A percentile compares a stretch with the other conserved stretches of the same genome.
Evolutionary conservation across 2,329 filamentous ascomycete species (phyloP).

Genomic region (Monilinia polystroma): DNA sequence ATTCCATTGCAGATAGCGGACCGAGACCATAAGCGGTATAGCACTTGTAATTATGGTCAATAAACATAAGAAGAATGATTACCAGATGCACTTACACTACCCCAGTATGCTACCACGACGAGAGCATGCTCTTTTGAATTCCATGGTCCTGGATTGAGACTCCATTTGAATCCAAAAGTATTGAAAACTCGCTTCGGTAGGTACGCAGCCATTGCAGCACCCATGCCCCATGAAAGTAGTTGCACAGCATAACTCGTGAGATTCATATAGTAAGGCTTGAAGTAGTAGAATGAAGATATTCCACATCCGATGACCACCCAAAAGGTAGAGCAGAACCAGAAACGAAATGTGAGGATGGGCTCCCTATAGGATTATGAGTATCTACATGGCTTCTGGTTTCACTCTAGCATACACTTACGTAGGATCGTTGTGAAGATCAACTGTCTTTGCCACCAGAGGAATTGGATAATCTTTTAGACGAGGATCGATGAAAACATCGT

Average conservation of each 20-base stretch:
- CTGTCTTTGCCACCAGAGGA: constrained; percentile 41
- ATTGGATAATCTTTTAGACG: constrained; percentile 40
- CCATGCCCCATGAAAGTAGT: constrained; percentile 41
- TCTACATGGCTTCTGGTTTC: background rate
- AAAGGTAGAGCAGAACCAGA: constrained; percentile 39
- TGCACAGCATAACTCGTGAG: constrained; percentile 40
- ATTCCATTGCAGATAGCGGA: constrained; percentile 65
- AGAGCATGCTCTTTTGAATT: constrained; percentile 68
- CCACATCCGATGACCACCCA: constrained; percentile 39
- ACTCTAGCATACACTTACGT: constrained; percentile 27
- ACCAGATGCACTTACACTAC: constrained; percentile 48
- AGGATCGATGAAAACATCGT: constrained; percentile 40
- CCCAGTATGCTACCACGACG: constrained; percentile 50
- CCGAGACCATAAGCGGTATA: constrained; percentile 47
- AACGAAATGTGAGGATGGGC: constrained; percentile 41
- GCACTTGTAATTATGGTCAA: constrained; percentile 48
- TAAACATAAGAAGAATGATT: constrained; percentile 60
- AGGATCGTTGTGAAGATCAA: constrained; percentile 40
- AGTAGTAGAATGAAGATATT: constrained; percentile 41
- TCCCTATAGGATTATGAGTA: constrained; percentile 28
- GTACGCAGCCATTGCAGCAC: constrained; percentile 35
- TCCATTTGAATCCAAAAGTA: constrained; percentile 39
- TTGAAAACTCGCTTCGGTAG: constrained; percentile 35
- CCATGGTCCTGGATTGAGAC: constrained; percentile 63
- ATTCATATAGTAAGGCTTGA: constrained; percentile 38